Evolutionary conservation across 768 basidiomycete genomes (phyloP), one percentile per base, ranked within the genome.

Genomic region (Tylopilus sp.): DNA sequence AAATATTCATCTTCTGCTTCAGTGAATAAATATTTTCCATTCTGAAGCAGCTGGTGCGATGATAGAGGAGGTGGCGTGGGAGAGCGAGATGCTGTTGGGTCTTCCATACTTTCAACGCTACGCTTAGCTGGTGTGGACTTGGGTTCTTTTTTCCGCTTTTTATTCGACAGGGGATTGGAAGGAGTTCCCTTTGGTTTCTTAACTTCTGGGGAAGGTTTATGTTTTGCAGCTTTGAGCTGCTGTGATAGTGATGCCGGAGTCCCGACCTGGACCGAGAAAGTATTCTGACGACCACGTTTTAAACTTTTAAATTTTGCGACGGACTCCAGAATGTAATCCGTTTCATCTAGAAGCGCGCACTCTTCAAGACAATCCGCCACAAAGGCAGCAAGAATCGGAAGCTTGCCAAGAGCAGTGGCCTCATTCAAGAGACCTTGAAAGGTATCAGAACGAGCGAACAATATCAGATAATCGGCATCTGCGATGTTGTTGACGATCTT

Each of bases 381-480:
- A 57, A 84, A 86, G 12, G 73, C 64, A 2, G 77, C 69, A 20
- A 69, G 72, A n/a, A 88, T 72, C 6, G 82, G 77, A 10, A 71
- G 71, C 53, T 74, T 79, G 11, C 70, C 69, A 8, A 60, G 54
- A 44, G 58, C 59, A 18, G 52, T 51, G 0, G 75, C 68, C n/a
- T 68, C 67, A 18, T 56, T 67, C n/a, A 74, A 57, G 38, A 82
- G 72, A n/a, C 73, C 74, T 20, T 70, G 70, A 51, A 79, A 85
- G 7, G 74, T 74, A 56, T 74, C 76, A 17, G 79, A 77, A 22
- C 75, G 73, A 18, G 75, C 64, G 44, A 76, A 77, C 35, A 89
- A 69, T 31, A 91, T 74, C 12, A 77, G 73, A 62, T 79, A 86
- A 60, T 86, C 79, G 6, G 86, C 86, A 12, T 73, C 70, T 9